Evolutionary conservation across 495 filamentous ascomycete genomes (phyloP).

Genomic region (Margaritispora aquatica): DNA sequence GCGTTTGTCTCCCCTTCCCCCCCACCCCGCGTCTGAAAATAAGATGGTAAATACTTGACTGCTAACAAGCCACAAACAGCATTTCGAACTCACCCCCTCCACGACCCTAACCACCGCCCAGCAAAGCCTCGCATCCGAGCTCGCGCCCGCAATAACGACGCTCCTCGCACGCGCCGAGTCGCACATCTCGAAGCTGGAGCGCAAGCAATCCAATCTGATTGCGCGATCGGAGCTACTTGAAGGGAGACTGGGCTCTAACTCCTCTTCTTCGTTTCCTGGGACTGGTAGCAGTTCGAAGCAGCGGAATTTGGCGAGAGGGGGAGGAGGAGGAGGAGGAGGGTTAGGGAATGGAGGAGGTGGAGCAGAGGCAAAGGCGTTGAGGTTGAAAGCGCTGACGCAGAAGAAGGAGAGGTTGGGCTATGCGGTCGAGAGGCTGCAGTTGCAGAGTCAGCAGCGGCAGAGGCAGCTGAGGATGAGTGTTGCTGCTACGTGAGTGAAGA

Average conservation of each 20-base stretch:
- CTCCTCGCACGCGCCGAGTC: constrained; percentile 58
- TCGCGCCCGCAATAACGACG: constrained; percentile 64
- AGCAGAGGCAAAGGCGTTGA: constrained; percentile 46
- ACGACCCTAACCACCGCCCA: constrained; percentile 63
- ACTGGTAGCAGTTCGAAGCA: constrained; percentile 41
- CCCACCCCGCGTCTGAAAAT: neutral
- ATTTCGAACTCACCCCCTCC: constrained; percentile 75
- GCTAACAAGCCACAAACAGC: constrained; percentile 35
- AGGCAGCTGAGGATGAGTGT: constrained; percentile 78
- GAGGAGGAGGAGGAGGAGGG: too few relatives aligned
- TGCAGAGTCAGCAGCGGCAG: constrained; percentile 62
- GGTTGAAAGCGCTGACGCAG: constrained; percentile 56
- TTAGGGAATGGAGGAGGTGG: too few relatives aligned
- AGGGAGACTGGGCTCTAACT: constrained; percentile 44
- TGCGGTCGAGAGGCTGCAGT: constrained; percentile 63
- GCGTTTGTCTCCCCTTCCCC: constrained; percentile 40
- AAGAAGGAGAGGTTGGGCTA: constrained; percentile 76
- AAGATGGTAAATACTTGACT: neutral
- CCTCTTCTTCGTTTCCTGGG: too few relatives aligned
- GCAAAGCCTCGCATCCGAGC: constrained; percentile 60
- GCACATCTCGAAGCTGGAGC: constrained; percentile 67
- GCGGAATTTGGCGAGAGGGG: constrained; percentile 52
- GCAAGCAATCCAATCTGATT: constrained; percentile 63
- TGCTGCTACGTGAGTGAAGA: constrained; percentile 14
- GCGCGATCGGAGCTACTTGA: constrained; percentile 65